These are phyloP conservation scores for Yarrowia phangngaensis DNA, from an alignment of 805 yeast genomes.

Conservation along the genomic window DNA sequence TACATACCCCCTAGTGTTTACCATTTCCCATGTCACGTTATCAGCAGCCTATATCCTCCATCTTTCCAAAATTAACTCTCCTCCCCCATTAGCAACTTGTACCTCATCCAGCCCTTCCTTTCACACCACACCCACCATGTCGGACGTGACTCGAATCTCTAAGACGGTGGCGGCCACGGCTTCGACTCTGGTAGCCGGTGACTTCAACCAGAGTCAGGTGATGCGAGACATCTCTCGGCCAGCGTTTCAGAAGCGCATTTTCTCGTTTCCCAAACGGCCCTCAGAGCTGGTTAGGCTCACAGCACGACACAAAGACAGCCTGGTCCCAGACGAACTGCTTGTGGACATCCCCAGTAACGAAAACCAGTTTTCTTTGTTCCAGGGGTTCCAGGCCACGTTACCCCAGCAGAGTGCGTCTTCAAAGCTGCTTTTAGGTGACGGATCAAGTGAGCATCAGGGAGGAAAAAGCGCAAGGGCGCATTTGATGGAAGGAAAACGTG, in stretches of 20 bases:
- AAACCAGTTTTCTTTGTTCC: slow-evolving; percentile 52
- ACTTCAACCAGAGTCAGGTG: slow-evolving; percentile 45
- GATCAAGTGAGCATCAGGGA: slow-evolving; percentile 30
- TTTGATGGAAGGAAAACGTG: slow-evolving; percentile 41
- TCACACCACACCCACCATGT: slow-evolving; percentile 40
- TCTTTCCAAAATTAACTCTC: no score
- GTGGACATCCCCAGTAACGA: slow-evolving; percentile 47
- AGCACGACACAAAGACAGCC: slow-evolving; percentile 48
- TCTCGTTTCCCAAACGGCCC: slow-evolving; percentile 39
- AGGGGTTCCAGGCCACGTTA: slow-evolving; percentile 60
- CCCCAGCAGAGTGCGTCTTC: slow-evolving; percentile 14
- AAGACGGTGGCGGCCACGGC: slow-evolving; percentile 43
- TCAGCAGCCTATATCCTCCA: no score
- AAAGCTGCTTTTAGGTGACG: slow-evolving; percentile 28
- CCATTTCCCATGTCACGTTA: no score
- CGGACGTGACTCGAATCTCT: slow-evolving; percentile 41
- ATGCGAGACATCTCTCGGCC: slow-evolving; percentile 46
- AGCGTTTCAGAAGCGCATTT: slow-evolving; percentile 43
- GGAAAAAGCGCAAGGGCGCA: slow-evolving; percentile 38
- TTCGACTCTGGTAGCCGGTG: slow-evolving; percentile 35
- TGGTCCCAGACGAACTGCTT: slow-evolving; percentile 60
- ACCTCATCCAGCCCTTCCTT: no score
- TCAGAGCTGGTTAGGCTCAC: slow-evolving; percentile 38
- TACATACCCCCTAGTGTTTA: no score
- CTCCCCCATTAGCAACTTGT: no score